A percentile compares a stretch with the other conserved stretches of the same genome.
Conservation (phyloP, 352 stramenopile genomes). For the Phytophthora palmivora region DNA sequence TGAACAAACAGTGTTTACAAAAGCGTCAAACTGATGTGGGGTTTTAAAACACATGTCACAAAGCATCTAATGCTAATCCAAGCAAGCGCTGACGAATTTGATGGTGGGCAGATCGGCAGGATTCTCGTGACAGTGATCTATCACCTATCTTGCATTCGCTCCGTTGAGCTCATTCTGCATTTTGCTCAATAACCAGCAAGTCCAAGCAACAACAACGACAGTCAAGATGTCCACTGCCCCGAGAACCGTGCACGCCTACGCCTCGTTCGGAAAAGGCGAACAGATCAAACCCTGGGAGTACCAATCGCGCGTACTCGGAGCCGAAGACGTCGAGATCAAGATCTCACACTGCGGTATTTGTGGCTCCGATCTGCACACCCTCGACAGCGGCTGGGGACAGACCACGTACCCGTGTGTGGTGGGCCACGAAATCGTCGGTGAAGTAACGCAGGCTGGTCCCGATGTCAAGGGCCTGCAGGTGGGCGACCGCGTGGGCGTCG, state of each 20-base stretch:
- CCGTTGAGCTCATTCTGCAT: conserved; percentile 6
- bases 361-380: conserved; percentile 30
- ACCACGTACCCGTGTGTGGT: conserved; percentile 50
- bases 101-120: too few species aligned
- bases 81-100: too few species aligned
- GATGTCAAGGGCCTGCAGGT: conserved; percentile 26
- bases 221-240: conserved; percentile 30
- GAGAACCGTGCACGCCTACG: conserved; percentile 42
- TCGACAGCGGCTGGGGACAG: conserved; percentile 31
- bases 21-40: too few species aligned
- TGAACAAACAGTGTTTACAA: too few species aligned
- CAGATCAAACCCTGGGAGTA: conserved; percentile 52
- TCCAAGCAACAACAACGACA: conserved; percentile 17
- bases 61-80: too few species aligned
- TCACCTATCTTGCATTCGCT: too few species aligned
- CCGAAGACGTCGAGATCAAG: conserved; percentile 28
- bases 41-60: too few species aligned
- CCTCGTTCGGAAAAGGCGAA: conserved; percentile 42
- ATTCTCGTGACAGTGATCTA: conserved; percentile 42
- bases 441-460: conserved; percentile 19
- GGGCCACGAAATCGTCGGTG: conserved; percentile 51
- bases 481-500: conserved; percentile 27
- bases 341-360: conserved; percentile 35
- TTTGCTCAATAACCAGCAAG: conserved; percentile 13
- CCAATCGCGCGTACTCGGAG: conserved; percentile 17